These are phyloP conservation scores for Arctium lappa DNA, from an alignment of 129 eudicot genomes.

Conservation along the genomic window DNA sequence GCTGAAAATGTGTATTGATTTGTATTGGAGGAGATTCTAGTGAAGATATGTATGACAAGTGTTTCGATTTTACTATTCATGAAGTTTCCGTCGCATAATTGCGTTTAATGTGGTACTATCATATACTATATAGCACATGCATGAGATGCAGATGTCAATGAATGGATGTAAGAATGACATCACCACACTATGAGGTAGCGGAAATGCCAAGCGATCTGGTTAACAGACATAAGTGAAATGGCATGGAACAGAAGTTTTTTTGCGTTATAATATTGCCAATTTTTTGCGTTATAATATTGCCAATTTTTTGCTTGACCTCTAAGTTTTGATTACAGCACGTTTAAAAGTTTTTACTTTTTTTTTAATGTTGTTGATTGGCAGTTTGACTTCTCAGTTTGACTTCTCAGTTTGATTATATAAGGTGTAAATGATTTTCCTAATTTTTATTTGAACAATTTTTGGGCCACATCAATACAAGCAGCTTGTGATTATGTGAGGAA, in stretches of 20 bases:
- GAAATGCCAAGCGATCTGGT: background rate
- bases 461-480: background rate
- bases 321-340: conserved; percentile 14
- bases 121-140: conserved; percentile 18
- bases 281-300: background rate
- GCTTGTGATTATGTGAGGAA: background rate
- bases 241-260: background rate
- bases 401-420: conserved; percentile 14
- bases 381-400: conserved; percentile 16
- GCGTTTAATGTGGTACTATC: background rate
- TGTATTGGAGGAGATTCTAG: background rate
- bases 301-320: background rate
- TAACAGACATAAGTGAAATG: background rate
- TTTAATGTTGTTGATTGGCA: background rate
- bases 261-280: background rate
- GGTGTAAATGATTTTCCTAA: background rate
- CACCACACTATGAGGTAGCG: background rate
- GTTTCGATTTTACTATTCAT: background rate
- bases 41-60: background rate
- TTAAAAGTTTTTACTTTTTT: background rate
- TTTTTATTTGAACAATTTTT: background rate
- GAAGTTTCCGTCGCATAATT: background rate
- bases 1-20: conserved; percentile 1
- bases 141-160: background rate
- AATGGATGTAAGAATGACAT: background rate